These are phyloP conservation scores for Fomitopsis pinicola DNA, from an alignment of 1,284 basidiomycete genomes.

Conservation along the genomic window DNA sequence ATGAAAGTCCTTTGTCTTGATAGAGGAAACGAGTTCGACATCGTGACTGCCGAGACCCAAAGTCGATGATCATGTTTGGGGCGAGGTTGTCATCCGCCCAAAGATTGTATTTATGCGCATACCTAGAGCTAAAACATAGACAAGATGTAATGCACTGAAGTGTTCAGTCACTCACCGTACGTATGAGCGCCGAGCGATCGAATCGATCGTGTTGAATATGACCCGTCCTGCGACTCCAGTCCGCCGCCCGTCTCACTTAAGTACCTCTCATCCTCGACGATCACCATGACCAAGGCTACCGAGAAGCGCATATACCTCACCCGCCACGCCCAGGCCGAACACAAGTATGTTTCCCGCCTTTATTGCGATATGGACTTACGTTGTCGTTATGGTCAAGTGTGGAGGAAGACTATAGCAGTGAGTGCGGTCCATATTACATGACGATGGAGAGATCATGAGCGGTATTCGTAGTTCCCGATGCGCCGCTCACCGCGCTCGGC, in stretches of 20 bases:
- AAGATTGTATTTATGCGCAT: too few species aligned
- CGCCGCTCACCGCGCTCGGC: slow-evolving; percentile 23
- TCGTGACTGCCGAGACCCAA: too few species aligned
- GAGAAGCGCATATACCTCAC: slow-evolving; percentile 28
- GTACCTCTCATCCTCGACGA: background rate
- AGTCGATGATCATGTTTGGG: too few species aligned
- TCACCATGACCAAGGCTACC: slow-evolving; percentile 22
- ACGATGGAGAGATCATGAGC: background rate
- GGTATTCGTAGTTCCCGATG: slow-evolving; percentile 21
- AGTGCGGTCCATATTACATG: slow-evolving; percentile 4
- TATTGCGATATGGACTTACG: background rate
- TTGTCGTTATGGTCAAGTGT: slow-evolving; percentile 15
- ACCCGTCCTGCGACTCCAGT: background rate
- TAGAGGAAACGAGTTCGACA: too few species aligned
- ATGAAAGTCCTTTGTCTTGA: too few species aligned
- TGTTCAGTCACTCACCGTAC: background rate
- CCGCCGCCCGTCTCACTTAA: background rate
- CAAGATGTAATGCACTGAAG: too few species aligned
- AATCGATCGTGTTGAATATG: background rate
- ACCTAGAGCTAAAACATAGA: too few species aligned
- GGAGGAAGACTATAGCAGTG: slow-evolving; percentile 23
- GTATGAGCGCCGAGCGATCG: background rate
- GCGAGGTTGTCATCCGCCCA: too few species aligned
- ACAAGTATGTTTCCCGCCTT: slow-evolving; percentile 22
- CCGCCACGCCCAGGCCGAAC: slow-evolving; percentile 29